Base-by-base conservation (phyloP, 2,329 filamentous ascomycete genomes). In the Chaetomium olivaceum region DNA sequence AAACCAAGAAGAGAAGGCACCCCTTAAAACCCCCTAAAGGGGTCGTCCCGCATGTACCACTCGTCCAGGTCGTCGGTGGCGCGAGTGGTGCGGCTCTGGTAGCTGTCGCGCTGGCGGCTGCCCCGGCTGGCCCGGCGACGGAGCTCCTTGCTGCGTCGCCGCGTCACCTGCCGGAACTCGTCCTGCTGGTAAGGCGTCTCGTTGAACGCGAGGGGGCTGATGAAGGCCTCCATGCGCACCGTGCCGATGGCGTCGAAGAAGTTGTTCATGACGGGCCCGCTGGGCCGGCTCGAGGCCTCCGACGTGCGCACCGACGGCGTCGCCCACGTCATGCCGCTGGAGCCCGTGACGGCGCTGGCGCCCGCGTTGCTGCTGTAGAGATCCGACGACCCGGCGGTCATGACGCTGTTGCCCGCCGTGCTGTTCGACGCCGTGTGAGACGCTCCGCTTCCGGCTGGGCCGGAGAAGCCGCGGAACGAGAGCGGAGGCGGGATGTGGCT, bases 141-240 rank as follows among this genome's bases (percentile, higher is more conserved):
- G 19, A 79, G 71, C 70, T 87, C 85, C 73, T 86, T 87, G 75
- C 83, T 87, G 43, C 84, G 78, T 64, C 84, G 77, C 11, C 85
- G 79, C 4, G 80, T 79, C 5, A 79, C 75, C 56, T 81, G 79
- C 59, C 79, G 77, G 67, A 80, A 78, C 68, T 86, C 83, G 27
- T 85, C 83, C 25, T 79, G 76, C 68, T 85, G 83, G 62, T 83
- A 80, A 0, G 80, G 78, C 51, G 79, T 76, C 14, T 84, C 82
- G 14, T 80, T 78, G 61, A 82, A 79, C 51, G 84, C 80, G 12
- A 89, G 76, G 0, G 87, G 87, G 71, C 82, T 87, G 71, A 99
- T 96, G 76, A 98, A 99, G 0, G 95, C 95, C 77, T 98, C 94
- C 94, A 99, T 98, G 31, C 95, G 88, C 56, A 98, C 88, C 1